A percentile compares a stretch with the other conserved stretches of the same genome.
These are phyloP conservation scores for Yarrowia sp. DNA, from an alignment of 805 yeast genomes.

Conservation along the genomic window DNA sequence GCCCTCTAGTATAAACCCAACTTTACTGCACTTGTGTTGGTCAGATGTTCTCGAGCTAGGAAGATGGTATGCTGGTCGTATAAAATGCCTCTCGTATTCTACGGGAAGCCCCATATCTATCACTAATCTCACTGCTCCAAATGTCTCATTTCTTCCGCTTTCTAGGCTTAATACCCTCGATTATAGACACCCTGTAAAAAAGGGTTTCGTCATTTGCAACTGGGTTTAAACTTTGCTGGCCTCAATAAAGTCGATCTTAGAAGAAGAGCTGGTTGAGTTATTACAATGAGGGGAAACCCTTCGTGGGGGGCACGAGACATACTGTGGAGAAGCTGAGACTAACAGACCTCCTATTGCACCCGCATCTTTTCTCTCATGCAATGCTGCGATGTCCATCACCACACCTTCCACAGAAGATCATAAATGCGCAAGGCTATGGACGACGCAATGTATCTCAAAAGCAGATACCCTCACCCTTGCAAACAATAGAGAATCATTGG, in stretches of 20 bases:
- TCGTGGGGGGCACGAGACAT: conserved; percentile 11
- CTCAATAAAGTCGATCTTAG: neutral
- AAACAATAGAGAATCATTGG: neutral
- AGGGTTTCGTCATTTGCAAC: neutral
- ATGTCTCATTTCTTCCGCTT: neutral
- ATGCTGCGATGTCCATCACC: neutral
- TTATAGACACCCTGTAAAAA: too few species aligned
- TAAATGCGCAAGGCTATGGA: neutral
- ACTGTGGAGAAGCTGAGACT: neutral
- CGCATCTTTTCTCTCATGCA: too few species aligned
- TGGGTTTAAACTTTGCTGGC: neutral
- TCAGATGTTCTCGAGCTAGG: too few species aligned
- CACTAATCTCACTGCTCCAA: neutral
- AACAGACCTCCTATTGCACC: too few species aligned
- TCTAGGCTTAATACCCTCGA: neutral
- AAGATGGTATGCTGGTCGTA: too few species aligned
- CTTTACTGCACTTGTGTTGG: neutral
- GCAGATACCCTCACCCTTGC: neutral
- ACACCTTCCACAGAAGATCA: too few species aligned
- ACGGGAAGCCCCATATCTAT: too few species aligned
- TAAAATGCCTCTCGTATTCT: too few species aligned
- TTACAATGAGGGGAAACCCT: neutral
- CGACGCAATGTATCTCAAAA: neutral
- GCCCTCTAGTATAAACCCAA: neutral
- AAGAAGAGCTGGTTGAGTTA: neutral